These are phyloP conservation scores for Gymnopilus dilepis DNA, from an alignment of 768 basidiomycete genomes.

Conservation along the genomic window DNA sequence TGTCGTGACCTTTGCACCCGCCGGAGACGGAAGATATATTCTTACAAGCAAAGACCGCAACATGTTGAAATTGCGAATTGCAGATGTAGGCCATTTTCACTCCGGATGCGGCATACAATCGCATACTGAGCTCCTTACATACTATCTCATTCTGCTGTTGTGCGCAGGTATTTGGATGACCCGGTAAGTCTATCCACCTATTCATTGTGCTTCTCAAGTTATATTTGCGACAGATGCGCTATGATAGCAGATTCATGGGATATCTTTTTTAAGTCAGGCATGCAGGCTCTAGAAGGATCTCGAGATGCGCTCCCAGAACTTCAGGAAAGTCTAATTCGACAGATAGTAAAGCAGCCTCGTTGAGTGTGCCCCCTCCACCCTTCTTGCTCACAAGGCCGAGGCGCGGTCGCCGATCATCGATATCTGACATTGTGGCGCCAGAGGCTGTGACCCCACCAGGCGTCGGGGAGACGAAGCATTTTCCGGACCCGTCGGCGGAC, in stretches of 20 bases:
- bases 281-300: background rate
- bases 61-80: background rate
- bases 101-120: background rate
- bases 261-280: background rate
- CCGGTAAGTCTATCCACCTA: background rate
- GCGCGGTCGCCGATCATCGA: conserved; percentile 4
- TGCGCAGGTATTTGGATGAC: background rate
- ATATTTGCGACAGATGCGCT: background rate
- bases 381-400: background rate
- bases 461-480: background rate
- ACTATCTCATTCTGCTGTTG: background rate
- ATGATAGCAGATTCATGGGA: background rate
- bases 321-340: background rate
- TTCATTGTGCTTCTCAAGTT: background rate
- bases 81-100: background rate
- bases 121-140: no score
- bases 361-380: background rate
- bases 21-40: background rate
- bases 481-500: conserved; percentile 7
- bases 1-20: background rate
- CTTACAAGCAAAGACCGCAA: background rate
- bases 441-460: conserved; percentile 2
- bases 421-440: conserved; percentile 7
- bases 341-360: background rate
- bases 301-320: background rate